Percentiles rank a stretch among this genome's conserved stretches.
phyloP scores from a whole-genome alignment of 2,329 filamentous ascomycete genomes.

The Ceratocystiopsis minuta region DNA sequence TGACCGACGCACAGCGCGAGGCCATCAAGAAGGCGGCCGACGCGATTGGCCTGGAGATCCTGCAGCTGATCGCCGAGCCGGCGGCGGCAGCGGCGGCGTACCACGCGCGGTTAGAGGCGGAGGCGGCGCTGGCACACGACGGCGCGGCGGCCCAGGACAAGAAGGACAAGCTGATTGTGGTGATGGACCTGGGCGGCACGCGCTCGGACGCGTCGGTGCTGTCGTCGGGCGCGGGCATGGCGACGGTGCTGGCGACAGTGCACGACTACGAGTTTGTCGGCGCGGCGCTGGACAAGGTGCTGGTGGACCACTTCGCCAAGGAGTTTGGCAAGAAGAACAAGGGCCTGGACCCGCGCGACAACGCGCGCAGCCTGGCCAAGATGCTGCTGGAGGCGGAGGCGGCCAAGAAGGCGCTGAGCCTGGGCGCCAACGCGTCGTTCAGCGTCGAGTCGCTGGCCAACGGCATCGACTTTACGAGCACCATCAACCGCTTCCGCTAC shows the following conservation, averaged over 20 bases:
- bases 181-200: conserved; percentile 84
- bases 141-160: conserved; percentile 58
- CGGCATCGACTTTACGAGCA: conserved; percentile 78
- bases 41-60: conserved; percentile 66
- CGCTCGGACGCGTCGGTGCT: conserved; percentile 83
- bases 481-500: conserved; percentile 84
- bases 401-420: conserved; percentile 78
- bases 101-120: conserved; percentile 66
- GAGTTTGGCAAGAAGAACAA: conserved; percentile 97
- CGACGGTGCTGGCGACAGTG: conserved; percentile 80
- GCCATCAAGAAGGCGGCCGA: conserved; percentile 63
- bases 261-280: conserved; percentile 94
- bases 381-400: conserved; percentile 79
- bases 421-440: conserved; percentile 77
- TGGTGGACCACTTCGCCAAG: conserved; percentile 95
- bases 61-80: conserved; percentile 87
- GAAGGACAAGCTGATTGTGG: conserved; percentile 75
- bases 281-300: conserved; percentile 67
- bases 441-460: conserved; percentile 81
- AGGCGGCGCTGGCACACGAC: conserved; percentile 67
- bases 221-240: conserved; percentile 84
- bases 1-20: conserved; percentile 68
- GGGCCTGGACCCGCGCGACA: conserved; percentile 61
- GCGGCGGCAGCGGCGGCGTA: conserved; percentile 79
- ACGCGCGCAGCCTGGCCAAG: conserved; percentile 72